Evolutionary conservation across 768 basidiomycete genomes (phyloP).

Genomic region (Candolleomyces eurysporus): DNA sequence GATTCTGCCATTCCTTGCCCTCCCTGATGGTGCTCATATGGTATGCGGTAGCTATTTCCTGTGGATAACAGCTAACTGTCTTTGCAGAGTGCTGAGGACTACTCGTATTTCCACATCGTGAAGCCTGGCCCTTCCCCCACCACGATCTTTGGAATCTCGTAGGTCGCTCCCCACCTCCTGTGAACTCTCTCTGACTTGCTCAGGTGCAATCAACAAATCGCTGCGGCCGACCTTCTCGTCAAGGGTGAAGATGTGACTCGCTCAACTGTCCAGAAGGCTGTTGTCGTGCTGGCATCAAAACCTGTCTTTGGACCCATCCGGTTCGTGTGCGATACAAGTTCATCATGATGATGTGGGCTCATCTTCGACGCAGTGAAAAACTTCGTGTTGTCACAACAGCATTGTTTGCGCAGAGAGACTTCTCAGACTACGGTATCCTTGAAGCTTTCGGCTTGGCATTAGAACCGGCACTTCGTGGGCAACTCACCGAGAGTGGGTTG

Average conservation of each 20-base stretch:
- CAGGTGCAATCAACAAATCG: constrained; percentile 94
- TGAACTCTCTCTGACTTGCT: constrained; percentile 4
- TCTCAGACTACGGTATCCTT: constrained; percentile 83
- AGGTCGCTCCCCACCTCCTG: constrained; percentile 24
- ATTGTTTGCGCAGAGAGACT: constrained; percentile 90
- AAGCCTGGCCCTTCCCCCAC: constrained; percentile 65
- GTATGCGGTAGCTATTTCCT: constrained; percentile 41
- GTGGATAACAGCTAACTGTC: neutral
- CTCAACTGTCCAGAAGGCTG: constrained; percentile 95
- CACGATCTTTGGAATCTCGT: constrained; percentile 97
- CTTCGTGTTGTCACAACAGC: constrained; percentile 92
- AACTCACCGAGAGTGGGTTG: constrained; percentile 88
- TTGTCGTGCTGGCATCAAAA: constrained; percentile 88
- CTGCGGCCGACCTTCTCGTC: constrained; percentile 72
- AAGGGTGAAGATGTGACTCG: constrained; percentile 87
- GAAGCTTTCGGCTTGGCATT: constrained; percentile 82
- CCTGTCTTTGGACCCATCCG: constrained; percentile 94
- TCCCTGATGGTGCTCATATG: constrained; percentile 96
- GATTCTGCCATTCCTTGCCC: constrained; percentile 90
- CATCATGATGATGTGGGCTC: neutral
- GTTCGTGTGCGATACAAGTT: neutral
- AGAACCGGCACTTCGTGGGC: constrained; percentile 69
- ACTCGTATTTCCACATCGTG: constrained; percentile 93
- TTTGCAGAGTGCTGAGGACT: constrained; percentile 81
- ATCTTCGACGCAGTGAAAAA: constrained; percentile 60